Evolutionary conservation across 2,329 filamentous ascomycete genomes (phyloP).

Genomic region (Cryphonectria carpinicola): DNA sequence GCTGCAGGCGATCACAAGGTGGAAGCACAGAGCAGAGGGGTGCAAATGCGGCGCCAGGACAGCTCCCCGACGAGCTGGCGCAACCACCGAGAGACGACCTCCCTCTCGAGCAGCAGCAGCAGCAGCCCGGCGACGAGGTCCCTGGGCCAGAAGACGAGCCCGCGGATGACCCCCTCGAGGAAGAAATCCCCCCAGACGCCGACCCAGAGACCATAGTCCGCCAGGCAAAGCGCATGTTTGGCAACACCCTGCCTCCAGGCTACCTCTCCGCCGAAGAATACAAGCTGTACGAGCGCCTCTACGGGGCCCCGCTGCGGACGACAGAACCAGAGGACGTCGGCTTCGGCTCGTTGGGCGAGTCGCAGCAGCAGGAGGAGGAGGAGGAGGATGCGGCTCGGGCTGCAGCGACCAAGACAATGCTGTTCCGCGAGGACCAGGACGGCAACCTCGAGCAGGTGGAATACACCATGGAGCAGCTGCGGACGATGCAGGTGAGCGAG

Average conservation of each 20-base stretch:
- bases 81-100: background rate
- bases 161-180: background rate
- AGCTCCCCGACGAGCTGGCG: slow-evolving; percentile 14
- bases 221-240: slow-evolving; percentile 73
- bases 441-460: slow-evolving; percentile 67
- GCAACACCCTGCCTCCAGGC: slow-evolving; percentile 74
- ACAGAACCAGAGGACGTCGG: slow-evolving; percentile 64
- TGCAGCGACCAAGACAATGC: slow-evolving; percentile 44
- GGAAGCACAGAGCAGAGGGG: slow-evolving; percentile 1
- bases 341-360: slow-evolving; percentile 36
- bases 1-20: slow-evolving; percentile 14
- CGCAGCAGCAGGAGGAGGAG: background rate
- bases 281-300: slow-evolving; percentile 76
- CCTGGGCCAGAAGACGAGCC: slow-evolving; percentile 11
- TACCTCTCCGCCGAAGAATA: slow-evolving; percentile 74
- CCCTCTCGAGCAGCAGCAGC: slow-evolving; percentile 1
- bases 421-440: slow-evolving; percentile 59
- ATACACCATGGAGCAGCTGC: slow-evolving; percentile 42
- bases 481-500: slow-evolving; percentile 50
- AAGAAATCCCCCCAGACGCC: slow-evolving; percentile 6
- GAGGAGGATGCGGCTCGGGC: slow-evolving; percentile 30
- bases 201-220: slow-evolving; percentile 68
- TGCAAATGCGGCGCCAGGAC: background rate
- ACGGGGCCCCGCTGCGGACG: slow-evolving; percentile 72
- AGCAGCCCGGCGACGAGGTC: background rate